Conservation (phyloP, 306 rosid species). For the Pyrus pyrifolia region DNA sequence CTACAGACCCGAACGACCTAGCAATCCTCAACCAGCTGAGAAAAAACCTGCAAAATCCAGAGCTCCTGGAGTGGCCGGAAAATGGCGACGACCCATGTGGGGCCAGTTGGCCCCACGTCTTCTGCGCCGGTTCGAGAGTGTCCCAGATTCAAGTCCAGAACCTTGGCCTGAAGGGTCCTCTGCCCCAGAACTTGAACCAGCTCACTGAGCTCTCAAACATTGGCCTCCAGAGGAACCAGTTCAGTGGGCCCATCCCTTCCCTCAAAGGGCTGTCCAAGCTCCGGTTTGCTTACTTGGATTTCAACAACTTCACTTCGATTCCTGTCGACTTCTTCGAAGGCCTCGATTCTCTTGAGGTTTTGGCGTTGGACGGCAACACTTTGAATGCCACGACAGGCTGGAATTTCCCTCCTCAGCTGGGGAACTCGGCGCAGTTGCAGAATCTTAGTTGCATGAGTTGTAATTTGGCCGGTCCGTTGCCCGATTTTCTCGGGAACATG, state of each 20-base stretch:
- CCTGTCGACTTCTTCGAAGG: conserved; percentile 71
- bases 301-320: conserved; percentile 68
- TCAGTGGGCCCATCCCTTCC: conserved; percentile 64
- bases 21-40: conserved; percentile 51
- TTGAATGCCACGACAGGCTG: conserved; percentile 64
- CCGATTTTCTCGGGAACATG: conserved; percentile 60
- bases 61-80: conserved; percentile 71
- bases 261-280: conserved; percentile 48
- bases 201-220: conserved; percentile 56
- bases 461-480: conserved; percentile 69
- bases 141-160: conserved; percentile 74
- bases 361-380: conserved; percentile 62
- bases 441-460: conserved; percentile 58
- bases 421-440: conserved; percentile 42
- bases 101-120: conserved; percentile 45
- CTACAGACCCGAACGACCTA: conserved; percentile 59
- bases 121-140: conserved; percentile 47
- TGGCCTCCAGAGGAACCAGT: conserved; percentile 67
- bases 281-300: conserved; percentile 41
- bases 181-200: conserved; percentile 59
- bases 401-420: conserved; percentile 46
- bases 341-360: conserved; percentile 42
- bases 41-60: conserved; percentile 52
- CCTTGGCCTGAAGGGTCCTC: conserved; percentile 54
- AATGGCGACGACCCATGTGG: conserved; percentile 69